Percentiles rank a stretch among this genome's conserved stretches.
These are phyloP conservation scores for Amanita pseudoporphyria DNA, from an alignment of 768 basidiomycete genomes.

Conservation along the genomic window DNA sequence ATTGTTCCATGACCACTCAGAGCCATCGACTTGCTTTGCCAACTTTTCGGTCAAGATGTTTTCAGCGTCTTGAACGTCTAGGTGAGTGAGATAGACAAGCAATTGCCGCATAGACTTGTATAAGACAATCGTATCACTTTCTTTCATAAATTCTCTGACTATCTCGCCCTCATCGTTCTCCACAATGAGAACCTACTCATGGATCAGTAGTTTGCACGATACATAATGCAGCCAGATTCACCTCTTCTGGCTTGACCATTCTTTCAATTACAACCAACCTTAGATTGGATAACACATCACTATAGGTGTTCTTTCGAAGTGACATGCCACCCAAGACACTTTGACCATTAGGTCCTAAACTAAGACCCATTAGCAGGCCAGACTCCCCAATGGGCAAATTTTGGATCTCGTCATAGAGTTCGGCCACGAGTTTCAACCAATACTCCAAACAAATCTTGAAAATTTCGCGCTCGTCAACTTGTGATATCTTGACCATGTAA, in stretches of 20 bases:
- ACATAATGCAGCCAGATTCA: conserved; percentile 22
- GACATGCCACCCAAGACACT: conserved; percentile 71
- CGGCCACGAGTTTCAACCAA: conserved; percentile 92
- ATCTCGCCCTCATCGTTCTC: conserved; percentile 99
- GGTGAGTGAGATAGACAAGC: conserved; percentile 93
- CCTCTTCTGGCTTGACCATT: conserved; percentile 99
- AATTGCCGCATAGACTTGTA: conserved; percentile 99
- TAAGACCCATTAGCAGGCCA: conserved; percentile 82
- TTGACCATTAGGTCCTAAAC: conserved; percentile 56
- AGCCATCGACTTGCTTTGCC: conserved; percentile 92
- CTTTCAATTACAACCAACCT: conserved; percentile 94
- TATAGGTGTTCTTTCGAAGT: conserved; percentile 89
- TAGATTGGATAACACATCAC: conserved; percentile 89
- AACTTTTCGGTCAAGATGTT: conserved; percentile 96
- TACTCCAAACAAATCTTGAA: conserved; percentile 99
- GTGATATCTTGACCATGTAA: conserved; percentile 97
- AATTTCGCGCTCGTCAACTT: conserved; percentile 96
- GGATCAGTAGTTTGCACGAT: background rate
- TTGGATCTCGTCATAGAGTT: conserved; percentile 96
- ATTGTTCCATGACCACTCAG: conserved; percentile 99
- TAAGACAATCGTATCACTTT: conserved; percentile 94
- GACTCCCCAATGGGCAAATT: conserved; percentile 82
- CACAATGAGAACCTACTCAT: conserved; percentile 80
- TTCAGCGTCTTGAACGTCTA: conserved; percentile 95
- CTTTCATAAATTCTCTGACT: conserved; percentile 98